A percentile compares a stretch with the other conserved stretches of the same genome.
Evolutionary conservation across 129 eudicot genomes (phyloP).

Genomic region (Heracleum sosnowskyi): DNA sequence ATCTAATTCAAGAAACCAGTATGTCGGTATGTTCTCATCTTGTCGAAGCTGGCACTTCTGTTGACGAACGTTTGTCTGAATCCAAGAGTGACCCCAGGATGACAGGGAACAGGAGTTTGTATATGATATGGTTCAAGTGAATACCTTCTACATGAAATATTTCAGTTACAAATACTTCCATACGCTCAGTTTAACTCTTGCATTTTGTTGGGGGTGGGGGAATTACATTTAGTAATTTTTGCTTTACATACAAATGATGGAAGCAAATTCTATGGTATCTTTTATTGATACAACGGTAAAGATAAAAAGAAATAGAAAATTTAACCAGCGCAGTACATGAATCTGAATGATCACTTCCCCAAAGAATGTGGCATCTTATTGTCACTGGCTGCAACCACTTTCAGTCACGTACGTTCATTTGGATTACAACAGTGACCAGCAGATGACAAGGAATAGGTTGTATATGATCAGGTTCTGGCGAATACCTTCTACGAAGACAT

Average conservation of each 20-base stretch:
- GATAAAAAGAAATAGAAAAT: background rate
- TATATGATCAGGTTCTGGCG: background rate
- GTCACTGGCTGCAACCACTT: background rate
- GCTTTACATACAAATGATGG: background rate
- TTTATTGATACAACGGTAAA: background rate
- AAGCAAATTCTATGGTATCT: background rate
- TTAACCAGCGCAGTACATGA: background rate
- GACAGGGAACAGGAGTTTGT: background rate
- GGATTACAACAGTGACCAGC: background rate
- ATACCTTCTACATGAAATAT: background rate
- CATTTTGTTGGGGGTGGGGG: background rate
- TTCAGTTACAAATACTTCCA: too few relatives aligned
- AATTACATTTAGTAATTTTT: background rate
- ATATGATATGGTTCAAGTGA: background rate
- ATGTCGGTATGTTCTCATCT: too few relatives aligned
- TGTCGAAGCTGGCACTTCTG: too few relatives aligned
- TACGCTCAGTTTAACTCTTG: background rate
- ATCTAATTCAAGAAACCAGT: too few relatives aligned
- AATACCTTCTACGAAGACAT: conserved; percentile 33
- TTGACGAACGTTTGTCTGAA: too few relatives aligned
- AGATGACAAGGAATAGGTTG: background rate
- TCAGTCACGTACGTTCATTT: background rate
- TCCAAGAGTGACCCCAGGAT: background rate
- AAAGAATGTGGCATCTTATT: background rate
- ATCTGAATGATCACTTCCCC: background rate